These are phyloP conservation scores for Eimeria tenella DNA, from an alignment of 169 alveolate species.

Conservation along the genomic window DNA sequence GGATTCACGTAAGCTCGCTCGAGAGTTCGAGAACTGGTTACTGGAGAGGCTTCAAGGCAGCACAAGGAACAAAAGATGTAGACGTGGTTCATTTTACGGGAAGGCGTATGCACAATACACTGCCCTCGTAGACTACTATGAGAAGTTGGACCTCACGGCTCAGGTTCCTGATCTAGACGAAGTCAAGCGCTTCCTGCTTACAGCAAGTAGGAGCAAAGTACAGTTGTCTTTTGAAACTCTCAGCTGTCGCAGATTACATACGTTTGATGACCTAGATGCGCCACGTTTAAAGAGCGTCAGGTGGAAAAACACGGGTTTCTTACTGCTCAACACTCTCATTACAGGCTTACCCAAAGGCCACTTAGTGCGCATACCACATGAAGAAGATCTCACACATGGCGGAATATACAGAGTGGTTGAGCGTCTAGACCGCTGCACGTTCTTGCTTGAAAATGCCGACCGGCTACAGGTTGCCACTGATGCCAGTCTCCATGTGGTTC, in stretches of 20 bases:
- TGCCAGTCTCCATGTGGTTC: constrained; percentile 54
- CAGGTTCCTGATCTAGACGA: constrained; percentile 55
- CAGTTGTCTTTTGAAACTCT: neutral
- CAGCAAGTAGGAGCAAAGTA: constrained; percentile 1
- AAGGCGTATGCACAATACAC: constrained; percentile 57
- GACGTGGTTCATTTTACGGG: constrained; percentile 57
- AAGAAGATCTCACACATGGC: constrained; percentile 37
- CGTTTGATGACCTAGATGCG: too few species aligned
- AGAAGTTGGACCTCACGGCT: constrained; percentile 34
- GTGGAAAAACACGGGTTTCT: neutral
- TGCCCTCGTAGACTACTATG: constrained; percentile 37
- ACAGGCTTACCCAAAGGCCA: constrained; percentile 60
- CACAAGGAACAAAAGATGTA: constrained; percentile 32
- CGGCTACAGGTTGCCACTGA: constrained; percentile 52
- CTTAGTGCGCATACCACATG: constrained; percentile 50
- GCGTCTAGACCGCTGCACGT: constrained; percentile 62
- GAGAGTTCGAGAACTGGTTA: constrained; percentile 48
- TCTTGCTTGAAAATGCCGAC: constrained; percentile 62
- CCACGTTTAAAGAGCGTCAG: neutral
- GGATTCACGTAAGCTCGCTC: constrained; percentile 3
- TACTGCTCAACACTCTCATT: neutral
- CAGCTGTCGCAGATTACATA: neutral
- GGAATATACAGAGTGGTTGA: constrained; percentile 57
- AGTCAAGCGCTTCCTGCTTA: constrained; percentile 62
- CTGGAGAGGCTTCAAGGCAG: constrained; percentile 66